Evolutionary conservation across 805 yeast genomes (phyloP), one percentile per base, ranked within the genome.

Genomic region (Ogataea ganodermae): DNA sequence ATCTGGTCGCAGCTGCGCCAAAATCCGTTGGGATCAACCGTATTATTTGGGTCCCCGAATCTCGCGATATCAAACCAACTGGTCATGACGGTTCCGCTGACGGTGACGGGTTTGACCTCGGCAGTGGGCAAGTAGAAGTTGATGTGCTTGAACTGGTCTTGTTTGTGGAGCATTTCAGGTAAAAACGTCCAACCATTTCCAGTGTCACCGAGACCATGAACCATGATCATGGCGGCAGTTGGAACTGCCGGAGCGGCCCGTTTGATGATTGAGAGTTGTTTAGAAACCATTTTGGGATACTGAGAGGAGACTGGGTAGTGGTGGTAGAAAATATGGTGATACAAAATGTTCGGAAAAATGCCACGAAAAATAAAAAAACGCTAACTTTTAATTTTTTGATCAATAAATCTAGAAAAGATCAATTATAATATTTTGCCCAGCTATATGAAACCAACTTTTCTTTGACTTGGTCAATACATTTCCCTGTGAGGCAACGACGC

Each of bases 91-190:
- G 94, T 95, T 18, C 79, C 80, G 56, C 83, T 85, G 45, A 74
- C 79, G 1, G 90, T 77, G 44, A 91, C 76, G 8, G 89, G 89
- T 31, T 78, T 73, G 1, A 59, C 59, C 6, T 97, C 97, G 0
- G 99, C 97, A 62, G 85, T 83, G 4, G 99, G 99, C 58, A 94
- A 88, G n/a, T 91, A 76, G 58, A 86, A 90, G 56, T 83, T 84
- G 54, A 78, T 75, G 56, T 76, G 81, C 55, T 69, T 73, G 58
- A 76, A 84, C 16, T 63, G 75, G 17, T 42, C 67, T 2, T 68
- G 49, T 48, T 67, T 69, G 18, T 74, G 75, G 21, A 87, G 75
- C 45, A 80, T 69, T 32, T 83, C 84, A 3, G 94, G 87, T 33
- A 92, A 69, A 72, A 88, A 89, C 37, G 79, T 73, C 97, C 97